Evolutionary conservation across 345 rosid species (phyloP).

Genomic region (Geranium brycei): DNA sequence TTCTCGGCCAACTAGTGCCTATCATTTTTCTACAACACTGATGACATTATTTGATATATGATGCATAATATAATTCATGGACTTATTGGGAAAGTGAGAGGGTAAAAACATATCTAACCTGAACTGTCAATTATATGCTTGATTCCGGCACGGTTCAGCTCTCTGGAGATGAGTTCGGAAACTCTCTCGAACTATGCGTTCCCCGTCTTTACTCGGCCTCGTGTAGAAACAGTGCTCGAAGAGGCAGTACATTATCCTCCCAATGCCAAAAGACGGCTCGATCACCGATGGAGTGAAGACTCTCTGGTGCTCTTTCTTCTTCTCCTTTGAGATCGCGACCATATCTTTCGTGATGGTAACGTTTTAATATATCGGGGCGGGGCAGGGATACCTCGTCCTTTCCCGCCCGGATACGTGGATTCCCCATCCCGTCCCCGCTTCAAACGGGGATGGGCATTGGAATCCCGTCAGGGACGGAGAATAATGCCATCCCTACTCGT

Average conservation of each 20-base stretch:
- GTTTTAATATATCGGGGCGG: conserved; percentile 4
- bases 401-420: too few species aligned
- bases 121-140: conserved; percentile 84
- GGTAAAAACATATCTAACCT: conserved; percentile 23
- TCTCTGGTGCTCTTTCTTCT: conserved; percentile 75
- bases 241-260: conserved; percentile 83
- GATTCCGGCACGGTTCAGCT: conserved; percentile 63
- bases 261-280: conserved; percentile 92
- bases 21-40: too few species aligned
- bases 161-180: conserved; percentile 54
- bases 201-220: conserved; percentile 83
- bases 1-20: too few species aligned
- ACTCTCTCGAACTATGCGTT: conserved; percentile 69
- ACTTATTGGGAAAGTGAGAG: too few species aligned
- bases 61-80: too few species aligned
- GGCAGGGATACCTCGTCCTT: too few species aligned
- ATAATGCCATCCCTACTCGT: too few species aligned
- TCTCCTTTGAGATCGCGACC: conserved; percentile 83
- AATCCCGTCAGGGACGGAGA: too few species aligned
- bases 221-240: conserved; percentile 80
- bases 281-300: conserved; percentile 87
- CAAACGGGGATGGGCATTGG: too few species aligned
- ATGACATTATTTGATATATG: too few species aligned
- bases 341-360: conserved; percentile 59
- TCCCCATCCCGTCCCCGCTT: too few species aligned